Percentiles rank a stretch among this genome's conserved stretches.
Conservation (phyloP, 768 basidiomycete genomes). For the Phanerochaete carnosa region DNA sequence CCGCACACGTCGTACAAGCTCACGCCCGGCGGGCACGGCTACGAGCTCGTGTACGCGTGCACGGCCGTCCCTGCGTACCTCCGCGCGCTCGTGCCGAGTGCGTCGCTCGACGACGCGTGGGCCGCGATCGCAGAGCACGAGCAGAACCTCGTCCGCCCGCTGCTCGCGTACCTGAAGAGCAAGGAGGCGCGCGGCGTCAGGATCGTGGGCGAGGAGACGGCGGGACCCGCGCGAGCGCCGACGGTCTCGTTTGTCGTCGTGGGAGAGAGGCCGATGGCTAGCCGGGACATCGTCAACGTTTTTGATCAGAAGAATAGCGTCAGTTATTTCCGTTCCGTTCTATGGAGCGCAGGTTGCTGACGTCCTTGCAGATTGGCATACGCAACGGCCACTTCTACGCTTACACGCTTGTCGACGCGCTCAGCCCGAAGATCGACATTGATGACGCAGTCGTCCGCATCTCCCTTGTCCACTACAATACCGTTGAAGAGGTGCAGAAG, state of each 20-base stretch:
- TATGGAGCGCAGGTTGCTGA: background rate
- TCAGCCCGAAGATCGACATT: slow-evolving; percentile 54
- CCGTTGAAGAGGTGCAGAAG: slow-evolving; percentile 60
- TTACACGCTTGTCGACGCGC: slow-evolving; percentile 51
- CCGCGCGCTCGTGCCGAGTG: slow-evolving; percentile 47
- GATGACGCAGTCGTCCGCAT: slow-evolving; percentile 71
- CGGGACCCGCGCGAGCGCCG: slow-evolving; percentile 47
- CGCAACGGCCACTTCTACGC: slow-evolving; percentile 81
- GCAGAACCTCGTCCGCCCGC: slow-evolving; percentile 47
- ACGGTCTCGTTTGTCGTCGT: slow-evolving; percentile 72
- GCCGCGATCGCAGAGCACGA: slow-evolving; percentile 61
- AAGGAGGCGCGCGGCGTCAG: slow-evolving; percentile 58
- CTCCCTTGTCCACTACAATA: slow-evolving; percentile 79
- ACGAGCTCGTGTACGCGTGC: slow-evolving; percentile 63
- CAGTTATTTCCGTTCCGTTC: slow-evolving; percentile 23
- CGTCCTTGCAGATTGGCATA: slow-evolving; percentile 57
- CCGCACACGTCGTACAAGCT: slow-evolving; percentile 53
- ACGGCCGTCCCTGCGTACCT: slow-evolving; percentile 65
- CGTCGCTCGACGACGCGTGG: slow-evolving; percentile 19
- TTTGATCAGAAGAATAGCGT: slow-evolving; percentile 67
- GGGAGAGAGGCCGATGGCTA: slow-evolving; percentile 52
- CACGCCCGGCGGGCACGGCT: slow-evolving; percentile 71
- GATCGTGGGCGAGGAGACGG: slow-evolving; percentile 58
- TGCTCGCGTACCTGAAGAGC: slow-evolving; percentile 51
- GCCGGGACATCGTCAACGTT: slow-evolving; percentile 57